These are phyloP conservation scores for Geotrichum cucujoidarum DNA, from an alignment of 1,139 yeast genomes.

Conservation along the genomic window DNA sequence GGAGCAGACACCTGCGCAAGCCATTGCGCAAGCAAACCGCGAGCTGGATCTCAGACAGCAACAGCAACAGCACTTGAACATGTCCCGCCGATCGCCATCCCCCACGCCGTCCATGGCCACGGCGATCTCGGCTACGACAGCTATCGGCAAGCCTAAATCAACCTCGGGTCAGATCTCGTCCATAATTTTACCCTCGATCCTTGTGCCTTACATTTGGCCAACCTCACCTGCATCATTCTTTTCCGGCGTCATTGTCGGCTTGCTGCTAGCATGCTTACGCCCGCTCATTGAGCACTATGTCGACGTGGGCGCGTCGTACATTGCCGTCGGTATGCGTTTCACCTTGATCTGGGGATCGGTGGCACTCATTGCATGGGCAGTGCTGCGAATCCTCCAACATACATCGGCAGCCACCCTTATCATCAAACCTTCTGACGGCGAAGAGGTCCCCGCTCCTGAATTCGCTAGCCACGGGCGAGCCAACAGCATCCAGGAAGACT, in stretches of 20 bases:
- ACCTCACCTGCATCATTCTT: conserved; percentile 29
- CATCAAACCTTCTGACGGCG: conserved; percentile 8
- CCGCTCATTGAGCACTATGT: conserved; percentile 28
- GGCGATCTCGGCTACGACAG: conserved; percentile 13
- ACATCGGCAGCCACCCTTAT: conserved; percentile 17
- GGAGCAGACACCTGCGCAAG: not conserved
- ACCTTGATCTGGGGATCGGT: conserved; percentile 28
- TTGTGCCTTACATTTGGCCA: conserved; percentile 27
- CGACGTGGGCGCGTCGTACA: conserved; percentile 27
- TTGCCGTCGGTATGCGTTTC: conserved; percentile 23
- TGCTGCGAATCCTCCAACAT: conserved; percentile 22
- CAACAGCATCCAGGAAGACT: not conserved
- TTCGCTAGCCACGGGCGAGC: not conserved
- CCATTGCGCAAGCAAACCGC: conserved; percentile 1
- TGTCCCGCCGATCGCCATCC: conserved; percentile 1
- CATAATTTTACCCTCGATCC: conserved; percentile 18
- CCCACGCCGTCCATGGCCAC: conserved; percentile 4
- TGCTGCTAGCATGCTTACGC: conserved; percentile 26
- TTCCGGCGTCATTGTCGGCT: conserved; percentile 28
- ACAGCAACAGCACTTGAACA: too few relatives aligned
- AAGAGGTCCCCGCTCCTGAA: not conserved
- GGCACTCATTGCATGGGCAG: conserved; percentile 24
- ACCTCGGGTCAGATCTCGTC: conserved; percentile 15
- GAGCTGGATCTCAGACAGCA: not conserved
- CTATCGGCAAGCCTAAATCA: conserved; percentile 11